phyloP scores from a whole-genome alignment of 805 yeast genomes.

The Yamadazyma kitorensis region DNA sequence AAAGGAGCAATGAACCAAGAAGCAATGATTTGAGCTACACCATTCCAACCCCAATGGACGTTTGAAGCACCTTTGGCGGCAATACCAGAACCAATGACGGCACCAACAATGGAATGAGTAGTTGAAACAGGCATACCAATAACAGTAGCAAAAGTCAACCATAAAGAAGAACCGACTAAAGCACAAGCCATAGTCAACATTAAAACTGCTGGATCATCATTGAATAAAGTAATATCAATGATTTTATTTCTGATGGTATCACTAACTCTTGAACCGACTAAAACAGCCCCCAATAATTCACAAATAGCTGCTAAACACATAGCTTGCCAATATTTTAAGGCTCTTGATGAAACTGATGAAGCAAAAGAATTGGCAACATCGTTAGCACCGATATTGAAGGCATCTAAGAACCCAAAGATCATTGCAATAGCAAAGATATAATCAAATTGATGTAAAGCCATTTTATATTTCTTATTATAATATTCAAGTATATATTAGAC shows the following conservation, averaged over 20 bases:
- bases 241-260: constrained; percentile 69
- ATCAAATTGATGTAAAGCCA: constrained; percentile 55
- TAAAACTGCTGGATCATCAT: constrained; percentile 61
- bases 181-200: constrained; percentile 78
- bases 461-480: constrained; percentile 12
- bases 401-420: constrained; percentile 73
- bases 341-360: constrained; percentile 68
- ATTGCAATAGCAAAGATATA: constrained; percentile 67
- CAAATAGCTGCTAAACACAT: constrained; percentile 67
- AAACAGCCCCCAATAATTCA: constrained; percentile 73
- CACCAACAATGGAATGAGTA: constrained; percentile 78
- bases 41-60: constrained; percentile 74
- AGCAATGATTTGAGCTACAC: constrained; percentile 70
- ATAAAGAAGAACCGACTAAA: constrained; percentile 64
- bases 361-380: constrained; percentile 82
- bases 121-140: constrained; percentile 80
- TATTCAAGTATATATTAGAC: too few species aligned
- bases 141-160: constrained; percentile 66
- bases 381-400: constrained; percentile 78
- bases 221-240: constrained; percentile 49
- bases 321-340: constrained; percentile 72
- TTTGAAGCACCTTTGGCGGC: constrained; percentile 65
- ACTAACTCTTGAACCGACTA: constrained; percentile 71
- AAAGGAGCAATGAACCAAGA: constrained; percentile 80
- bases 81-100: constrained; percentile 68